Percentiles rank a stretch among this genome's conserved stretches.
These are phyloP conservation scores for Vaccinium vitisidaea DNA, from an alignment of 148 eudicot genomes.

Conservation along the genomic window DNA sequence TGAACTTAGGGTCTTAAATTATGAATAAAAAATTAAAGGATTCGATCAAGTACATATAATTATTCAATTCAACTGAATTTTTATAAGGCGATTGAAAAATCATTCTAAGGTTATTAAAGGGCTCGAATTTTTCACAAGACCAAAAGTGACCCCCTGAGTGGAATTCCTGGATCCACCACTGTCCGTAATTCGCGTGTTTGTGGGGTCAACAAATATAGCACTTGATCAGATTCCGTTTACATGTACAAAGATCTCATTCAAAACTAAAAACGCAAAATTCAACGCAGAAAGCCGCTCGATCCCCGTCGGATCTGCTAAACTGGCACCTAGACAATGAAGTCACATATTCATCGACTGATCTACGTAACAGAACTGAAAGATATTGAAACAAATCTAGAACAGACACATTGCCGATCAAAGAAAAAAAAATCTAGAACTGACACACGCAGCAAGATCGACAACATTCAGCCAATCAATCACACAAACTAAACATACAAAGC, in stretches of 20 bases:
- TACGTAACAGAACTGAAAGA: background rate
- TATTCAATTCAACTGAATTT: too few species aligned
- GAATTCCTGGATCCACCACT: too few species aligned
- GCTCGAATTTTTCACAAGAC: too few species aligned
- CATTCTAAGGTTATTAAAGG: too few species aligned
- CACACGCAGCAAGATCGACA: background rate
- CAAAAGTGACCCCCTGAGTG: too few species aligned
- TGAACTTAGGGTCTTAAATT: too few species aligned
- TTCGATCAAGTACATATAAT: too few species aligned
- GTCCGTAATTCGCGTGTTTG: background rate
- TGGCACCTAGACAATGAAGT: background rate
- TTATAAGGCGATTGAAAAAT: too few species aligned
- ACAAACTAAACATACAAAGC: background rate
- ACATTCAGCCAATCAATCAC: background rate
- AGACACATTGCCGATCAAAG: background rate
- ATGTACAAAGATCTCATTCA: background rate
- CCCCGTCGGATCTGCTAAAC: background rate
- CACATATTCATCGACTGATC: background rate
- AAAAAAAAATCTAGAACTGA: background rate
- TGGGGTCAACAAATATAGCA: background rate
- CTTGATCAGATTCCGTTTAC: background rate
- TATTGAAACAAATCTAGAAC: background rate
- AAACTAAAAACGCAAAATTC: background rate
- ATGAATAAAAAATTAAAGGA: too few species aligned
- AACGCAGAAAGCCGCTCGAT: background rate